These are phyloP conservation scores for Corchorus olitorius DNA, from an alignment of 345 rosid genomes.

Conservation along the genomic window DNA sequence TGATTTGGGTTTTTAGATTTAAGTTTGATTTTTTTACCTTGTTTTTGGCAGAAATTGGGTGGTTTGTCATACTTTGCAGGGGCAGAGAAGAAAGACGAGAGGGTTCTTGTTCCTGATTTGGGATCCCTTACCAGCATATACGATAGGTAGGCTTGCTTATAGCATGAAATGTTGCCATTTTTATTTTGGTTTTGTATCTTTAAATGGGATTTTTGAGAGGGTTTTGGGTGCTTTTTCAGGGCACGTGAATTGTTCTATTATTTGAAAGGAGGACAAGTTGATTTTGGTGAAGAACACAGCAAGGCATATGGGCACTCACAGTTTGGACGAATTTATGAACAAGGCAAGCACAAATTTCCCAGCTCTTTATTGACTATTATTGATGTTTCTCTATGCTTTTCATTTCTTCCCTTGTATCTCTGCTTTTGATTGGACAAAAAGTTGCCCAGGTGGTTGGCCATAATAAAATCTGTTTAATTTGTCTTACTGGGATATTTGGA, in stretches of 20 bases:
- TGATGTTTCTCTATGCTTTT: no score
- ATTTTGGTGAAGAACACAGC: constrained; percentile 97
- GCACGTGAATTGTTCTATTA: constrained; percentile 96
- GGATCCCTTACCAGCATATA: constrained; percentile 92
- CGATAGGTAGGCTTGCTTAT: constrained; percentile 59
- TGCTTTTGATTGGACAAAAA: neutral
- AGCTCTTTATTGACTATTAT: neutral
- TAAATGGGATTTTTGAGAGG: neutral
- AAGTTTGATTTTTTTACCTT: constrained; percentile 1
- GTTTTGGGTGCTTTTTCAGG: constrained; percentile 53
- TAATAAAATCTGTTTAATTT: constrained; percentile 15
- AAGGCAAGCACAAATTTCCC: constrained; percentile 44
- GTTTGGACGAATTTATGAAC: constrained; percentile 77
- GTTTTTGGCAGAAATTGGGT: constrained; percentile 63
- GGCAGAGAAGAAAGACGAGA: constrained; percentile 95
- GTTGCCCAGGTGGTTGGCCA: neutral
- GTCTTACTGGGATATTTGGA: constrained; percentile 9
- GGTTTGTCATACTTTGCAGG: constrained; percentile 96
- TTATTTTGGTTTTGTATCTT: constrained; percentile 2
- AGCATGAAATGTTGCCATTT: neutral
- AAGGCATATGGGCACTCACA: constrained; percentile 85
- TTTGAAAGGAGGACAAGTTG: constrained; percentile 89
- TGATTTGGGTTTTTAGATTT: constrained; percentile 7
- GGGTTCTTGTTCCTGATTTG: constrained; percentile 96
- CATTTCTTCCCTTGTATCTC: neutral